Base-by-base conservation (phyloP, 768 basidiomycete genomes). In the Boletus rufocinnamomeus region DNA sequence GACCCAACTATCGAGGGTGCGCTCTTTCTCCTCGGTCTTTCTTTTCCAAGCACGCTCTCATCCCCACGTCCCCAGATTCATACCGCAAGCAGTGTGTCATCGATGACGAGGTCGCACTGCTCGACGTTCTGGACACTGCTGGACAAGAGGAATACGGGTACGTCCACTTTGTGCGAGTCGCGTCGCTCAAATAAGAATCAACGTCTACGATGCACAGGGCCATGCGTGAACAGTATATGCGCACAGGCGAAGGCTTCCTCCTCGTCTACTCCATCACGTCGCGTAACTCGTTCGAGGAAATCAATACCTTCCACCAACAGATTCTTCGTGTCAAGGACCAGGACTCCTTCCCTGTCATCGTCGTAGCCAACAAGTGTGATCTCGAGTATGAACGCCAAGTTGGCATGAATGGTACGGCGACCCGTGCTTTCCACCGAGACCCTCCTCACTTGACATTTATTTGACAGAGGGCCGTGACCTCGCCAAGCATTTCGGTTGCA, bases 191-290 rank as follows among this genome's bases (percentile, higher is more conserved):
- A 48, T 32, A 28, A 48, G 58, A 34, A 51, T 37, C 63, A 56
- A 45, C 32, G 38, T 38, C 25, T 38, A 23, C 34, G 16, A 51
- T 62, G 21, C 59, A 51, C 70, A 95, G 93, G 57, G 96, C 96
- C 25, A 98, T 98, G 96, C 88, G 96, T 48, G 96, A 98, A 71
- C 96, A 98, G 70, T 98, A 98, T 79, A 98, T 98, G 95, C 87
- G 95, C 52, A 94, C 95, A 28, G 96, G 96, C 60, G 95, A 98
- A 75, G 96, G 95, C 13, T 98, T 98, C 81, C 84, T 98, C 44
- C 86, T 98, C 62, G 95, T 98, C 57, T 98, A 98, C 76, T 94
- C 93, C 52, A 98, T 97, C 76, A 97, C 96, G n/a, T 95, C 94
- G 32, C 88, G 95, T 64, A 90, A 93, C 74, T 96, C 95, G 47